phyloP scores from a whole-genome alignment of 305 asterid genomes.

The Fraxinus angustifolia region DNA sequence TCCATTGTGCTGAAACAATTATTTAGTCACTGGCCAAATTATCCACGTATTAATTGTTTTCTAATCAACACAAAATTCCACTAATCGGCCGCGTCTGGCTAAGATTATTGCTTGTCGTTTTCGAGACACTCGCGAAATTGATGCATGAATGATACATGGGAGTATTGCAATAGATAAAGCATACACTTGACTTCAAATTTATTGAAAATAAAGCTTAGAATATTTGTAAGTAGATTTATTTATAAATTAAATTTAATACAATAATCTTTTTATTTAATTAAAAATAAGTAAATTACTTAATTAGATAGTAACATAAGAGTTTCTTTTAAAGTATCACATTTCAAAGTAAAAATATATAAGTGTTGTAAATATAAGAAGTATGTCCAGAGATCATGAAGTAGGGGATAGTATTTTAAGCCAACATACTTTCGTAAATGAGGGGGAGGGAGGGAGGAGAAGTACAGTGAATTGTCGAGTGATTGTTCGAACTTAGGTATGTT shows the following conservation, averaged over 20 bases:
- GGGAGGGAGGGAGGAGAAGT: too few species aligned
- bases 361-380: too few species aligned
- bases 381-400: too few species aligned
- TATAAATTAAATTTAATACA: too few species aligned
- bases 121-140: background rate
- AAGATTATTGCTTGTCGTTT: background rate
- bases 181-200: background rate
- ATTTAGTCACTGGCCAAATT: background rate
- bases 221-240: too few species aligned
- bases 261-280: too few species aligned
- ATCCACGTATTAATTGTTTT: background rate
- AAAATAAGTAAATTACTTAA: background rate
- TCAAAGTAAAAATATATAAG: too few species aligned
- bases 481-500: too few species aligned
- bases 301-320: background rate
- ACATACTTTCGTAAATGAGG: too few species aligned
- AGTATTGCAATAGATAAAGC: background rate
- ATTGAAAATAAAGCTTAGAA: background rate
- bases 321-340: too few species aligned
- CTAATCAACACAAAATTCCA: conserved; percentile 8
- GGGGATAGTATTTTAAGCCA: too few species aligned
- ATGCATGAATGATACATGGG: background rate
- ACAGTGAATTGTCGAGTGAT: too few species aligned
- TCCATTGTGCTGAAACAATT: background rate
- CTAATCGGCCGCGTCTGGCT: background rate